Evolutionary conservation across 257 asterid genomes (phyloP).

Genomic region (Lycium barbarum): DNA sequence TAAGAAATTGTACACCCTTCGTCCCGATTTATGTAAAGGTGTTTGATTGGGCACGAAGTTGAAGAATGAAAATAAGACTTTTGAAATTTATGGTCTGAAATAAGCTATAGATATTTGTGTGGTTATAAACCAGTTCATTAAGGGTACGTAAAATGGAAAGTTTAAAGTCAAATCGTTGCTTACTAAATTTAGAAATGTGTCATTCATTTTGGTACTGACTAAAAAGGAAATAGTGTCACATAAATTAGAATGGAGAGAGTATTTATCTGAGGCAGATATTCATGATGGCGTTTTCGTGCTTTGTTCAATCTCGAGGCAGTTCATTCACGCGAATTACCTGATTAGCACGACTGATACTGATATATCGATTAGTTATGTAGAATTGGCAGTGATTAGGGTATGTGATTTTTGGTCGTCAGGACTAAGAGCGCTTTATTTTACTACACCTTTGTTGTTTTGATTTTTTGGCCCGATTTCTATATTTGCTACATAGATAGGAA

Average conservation of each 20-base stretch:
- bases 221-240: too few relatives aligned
- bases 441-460: slow-evolving; percentile 58
- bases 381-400: slow-evolving; percentile 48
- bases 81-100: too few relatives aligned
- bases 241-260: too few relatives aligned
- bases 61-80: too few relatives aligned
- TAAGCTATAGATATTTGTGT: too few relatives aligned
- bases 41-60: too few relatives aligned
- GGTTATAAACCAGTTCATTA: too few relatives aligned
- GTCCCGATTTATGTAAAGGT: too few relatives aligned
- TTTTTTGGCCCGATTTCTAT: slow-evolving; percentile 61
- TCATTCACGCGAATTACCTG: slow-evolving; percentile 57
- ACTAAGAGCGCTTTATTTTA: slow-evolving; percentile 55
- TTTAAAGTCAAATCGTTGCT: too few relatives aligned
- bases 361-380: slow-evolving; percentile 44
- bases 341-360: slow-evolving; percentile 56
- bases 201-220: too few relatives aligned
- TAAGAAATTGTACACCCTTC: background rate
- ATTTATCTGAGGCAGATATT: slow-evolving; percentile 16
- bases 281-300: slow-evolving; percentile 55
- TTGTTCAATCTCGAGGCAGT: slow-evolving; percentile 50
- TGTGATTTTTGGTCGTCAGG: slow-evolving; percentile 62
- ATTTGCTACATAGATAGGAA: background rate
- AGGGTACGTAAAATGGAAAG: too few relatives aligned
- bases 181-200: too few relatives aligned